These are phyloP conservation scores for Macadamia tetraphylla DNA, from an alignment of 164 flowering plant genomes.

Conservation along the genomic window DNA sequence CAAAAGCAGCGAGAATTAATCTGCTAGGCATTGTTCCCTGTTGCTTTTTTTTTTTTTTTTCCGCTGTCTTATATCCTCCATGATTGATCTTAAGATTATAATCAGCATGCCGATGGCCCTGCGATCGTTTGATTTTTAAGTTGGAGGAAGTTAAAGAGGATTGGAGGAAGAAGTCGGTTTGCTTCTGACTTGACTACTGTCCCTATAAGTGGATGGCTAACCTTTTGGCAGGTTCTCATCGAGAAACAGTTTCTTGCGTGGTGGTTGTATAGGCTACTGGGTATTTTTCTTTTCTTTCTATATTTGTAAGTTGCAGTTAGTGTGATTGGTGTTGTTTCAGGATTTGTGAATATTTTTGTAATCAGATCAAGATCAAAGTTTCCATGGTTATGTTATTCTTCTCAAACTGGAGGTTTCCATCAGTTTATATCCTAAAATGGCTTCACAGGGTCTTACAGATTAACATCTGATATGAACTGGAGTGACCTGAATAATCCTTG, in stretches of 20 bases:
- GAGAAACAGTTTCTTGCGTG: slow-evolving; percentile 23
- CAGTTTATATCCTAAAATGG: no score
- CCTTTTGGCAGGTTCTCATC: slow-evolving; percentile 39
- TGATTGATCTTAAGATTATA: slow-evolving; percentile 39
- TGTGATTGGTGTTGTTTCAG: slow-evolving; percentile 37
- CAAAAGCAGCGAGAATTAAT: slow-evolving; percentile 20
- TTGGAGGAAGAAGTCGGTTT: slow-evolving; percentile 28
- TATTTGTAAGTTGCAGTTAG: slow-evolving; percentile 50
- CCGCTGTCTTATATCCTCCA: not conserved
- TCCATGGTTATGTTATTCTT: slow-evolving; percentile 23
- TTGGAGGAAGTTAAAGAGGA: slow-evolving; percentile 1
- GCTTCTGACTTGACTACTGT: slow-evolving; percentile 51
- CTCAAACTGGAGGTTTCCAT: not conserved
- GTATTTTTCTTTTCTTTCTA: slow-evolving; percentile 13
- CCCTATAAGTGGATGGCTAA: slow-evolving; percentile 49
- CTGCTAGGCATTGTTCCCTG: slow-evolving; percentile 28
- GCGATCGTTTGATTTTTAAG: slow-evolving; percentile 6
- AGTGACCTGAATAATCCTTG: no score
- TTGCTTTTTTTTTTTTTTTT: slow-evolving; percentile 1
- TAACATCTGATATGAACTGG: no score
- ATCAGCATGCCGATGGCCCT: slow-evolving; percentile 36
- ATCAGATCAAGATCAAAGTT: slow-evolving; percentile 43
- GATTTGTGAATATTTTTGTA: slow-evolving; percentile 45
- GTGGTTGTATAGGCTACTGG: slow-evolving; percentile 38
- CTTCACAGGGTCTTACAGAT: no score